phyloP scores from a whole-genome alignment of 257 asterid genomes.

The Schizonepeta tenuifolia region DNA sequence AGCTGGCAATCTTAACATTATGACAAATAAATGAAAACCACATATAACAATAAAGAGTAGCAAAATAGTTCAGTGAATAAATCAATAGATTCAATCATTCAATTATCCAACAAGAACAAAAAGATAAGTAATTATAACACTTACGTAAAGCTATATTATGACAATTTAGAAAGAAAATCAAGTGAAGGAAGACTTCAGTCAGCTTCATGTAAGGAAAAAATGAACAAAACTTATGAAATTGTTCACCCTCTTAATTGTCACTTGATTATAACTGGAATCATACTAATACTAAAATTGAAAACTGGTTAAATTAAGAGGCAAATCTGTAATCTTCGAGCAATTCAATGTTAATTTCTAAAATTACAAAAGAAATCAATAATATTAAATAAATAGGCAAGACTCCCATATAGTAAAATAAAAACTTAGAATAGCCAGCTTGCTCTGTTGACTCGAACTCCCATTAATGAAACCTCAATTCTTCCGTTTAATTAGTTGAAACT shows the following conservation, averaged over 20 bases:
- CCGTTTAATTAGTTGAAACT: no score
- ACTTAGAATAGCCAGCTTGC: no score
- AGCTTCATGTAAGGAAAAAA: not conserved
- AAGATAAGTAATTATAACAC: not conserved
- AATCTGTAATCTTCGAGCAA: not conserved
- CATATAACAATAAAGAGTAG: not conserved
- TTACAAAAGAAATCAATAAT: not conserved
- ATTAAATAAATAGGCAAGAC: not conserved
- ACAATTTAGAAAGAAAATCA: not conserved
- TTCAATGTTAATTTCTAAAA: not conserved
- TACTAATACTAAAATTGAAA: not conserved
- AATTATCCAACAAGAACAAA: not conserved
- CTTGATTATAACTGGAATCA: not conserved
- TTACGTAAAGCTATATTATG: not conserved
- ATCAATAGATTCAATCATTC: no score
- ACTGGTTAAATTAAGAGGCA: not conserved
- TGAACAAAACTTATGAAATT: not conserved
- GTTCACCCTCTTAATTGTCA: not conserved
- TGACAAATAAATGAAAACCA: not conserved
- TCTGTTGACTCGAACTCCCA: no score
- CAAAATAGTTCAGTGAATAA: no score
- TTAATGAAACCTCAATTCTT: no score
- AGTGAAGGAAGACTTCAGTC: not conserved
- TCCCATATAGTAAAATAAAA: not conserved
- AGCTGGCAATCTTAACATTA: not conserved